Conservation (phyloP, 371 early-diverging fungal genomes). For the Lichtheimia ramosa region DNA sequence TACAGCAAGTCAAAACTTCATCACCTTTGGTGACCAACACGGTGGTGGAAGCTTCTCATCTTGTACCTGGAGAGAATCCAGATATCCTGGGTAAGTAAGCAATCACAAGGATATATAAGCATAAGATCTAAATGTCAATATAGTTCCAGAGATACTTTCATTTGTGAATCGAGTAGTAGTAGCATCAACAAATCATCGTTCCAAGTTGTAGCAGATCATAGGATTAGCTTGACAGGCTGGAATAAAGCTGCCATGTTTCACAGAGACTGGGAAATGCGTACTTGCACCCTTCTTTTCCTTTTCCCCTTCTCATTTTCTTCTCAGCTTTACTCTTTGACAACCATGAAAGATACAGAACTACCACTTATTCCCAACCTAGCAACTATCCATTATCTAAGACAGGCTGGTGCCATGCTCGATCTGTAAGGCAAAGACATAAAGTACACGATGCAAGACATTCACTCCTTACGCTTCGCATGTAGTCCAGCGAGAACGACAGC, state of each 20-base stretch:
- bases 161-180: too few relatives aligned
- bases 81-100: slow-evolving; percentile 19
- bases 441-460: not conserved
- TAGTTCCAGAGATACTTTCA: too few relatives aligned
- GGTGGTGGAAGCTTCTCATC: slow-evolving; percentile 29
- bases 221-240: too few relatives aligned
- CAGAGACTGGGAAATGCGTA: not conserved
- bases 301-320: not conserved
- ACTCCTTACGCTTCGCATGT: not conserved
- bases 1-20: too few relatives aligned
- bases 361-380: slow-evolving; percentile 20
- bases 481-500: slow-evolving; percentile 51
- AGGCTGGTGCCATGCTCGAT: slow-evolving; percentile 33
- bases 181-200: too few relatives aligned
- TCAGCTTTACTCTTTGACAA: too few relatives aligned
- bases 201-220: too few relatives aligned
- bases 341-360: not conserved
- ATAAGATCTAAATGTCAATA: too few relatives aligned
- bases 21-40: slow-evolving; percentile 3
- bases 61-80: slow-evolving; percentile 30
- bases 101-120: too few relatives aligned
- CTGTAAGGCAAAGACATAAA: slow-evolving; percentile 16
- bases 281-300: not conserved
- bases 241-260: too few relatives aligned
- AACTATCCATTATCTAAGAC: slow-evolving; percentile 25